Base-by-base conservation (phyloP, 495 filamentous ascomycete species). In the Jackrogersella multiformis region DNA sequence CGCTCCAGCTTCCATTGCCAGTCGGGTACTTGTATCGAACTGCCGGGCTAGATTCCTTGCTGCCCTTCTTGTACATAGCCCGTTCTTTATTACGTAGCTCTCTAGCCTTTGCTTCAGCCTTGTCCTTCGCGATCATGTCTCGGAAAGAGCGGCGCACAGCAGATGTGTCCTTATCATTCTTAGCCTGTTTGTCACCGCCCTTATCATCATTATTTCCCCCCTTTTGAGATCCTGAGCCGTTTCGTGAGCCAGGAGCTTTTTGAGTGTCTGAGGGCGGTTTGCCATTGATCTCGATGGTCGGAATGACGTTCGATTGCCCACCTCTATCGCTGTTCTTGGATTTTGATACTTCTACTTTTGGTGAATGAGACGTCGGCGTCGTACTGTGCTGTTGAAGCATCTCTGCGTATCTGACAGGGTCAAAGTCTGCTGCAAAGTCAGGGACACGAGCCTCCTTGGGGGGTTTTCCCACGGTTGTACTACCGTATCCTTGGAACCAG, bases 301-400 rank as follows among this genome's bases (percentile, higher is more conserved):
- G 69, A 18, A 56, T 35, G n/a, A 73, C 61, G 15, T 74, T 74
- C 12, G 73, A 73, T 45, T 58, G 56, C 24, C 69, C 68, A 15
- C 35, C 69, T 2, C 28, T 48, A 18, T 72, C 67, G 35, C 48
- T 63, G 18, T 13, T 38, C 55, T 62, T 66, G 20, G 10, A 26
- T 12, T 13, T 21, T n/a, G 46, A 16, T 28, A 10, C 15, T 21
- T 9, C 36, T 34, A 16, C 1, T 15, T 61, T 48, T 2, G 52
- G 34, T n/a, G 45, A 35, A 2, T 28, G 20, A 24, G 24, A 5
- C 39, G 48, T 7, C 34, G 55, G 13, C 13, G 44, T 44, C 1
- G n/a, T n/a, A n/a, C 20, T 35, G 28, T 30, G 15, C 18, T 51
- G 24, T 16, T 46, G 35, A 5, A 42, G 21, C 30, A 34, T 30